These are phyloP conservation scores for Penicillium sp. DNA, from an alignment of 2,329 filamentous ascomycete genomes.

Conservation along the genomic window DNA sequence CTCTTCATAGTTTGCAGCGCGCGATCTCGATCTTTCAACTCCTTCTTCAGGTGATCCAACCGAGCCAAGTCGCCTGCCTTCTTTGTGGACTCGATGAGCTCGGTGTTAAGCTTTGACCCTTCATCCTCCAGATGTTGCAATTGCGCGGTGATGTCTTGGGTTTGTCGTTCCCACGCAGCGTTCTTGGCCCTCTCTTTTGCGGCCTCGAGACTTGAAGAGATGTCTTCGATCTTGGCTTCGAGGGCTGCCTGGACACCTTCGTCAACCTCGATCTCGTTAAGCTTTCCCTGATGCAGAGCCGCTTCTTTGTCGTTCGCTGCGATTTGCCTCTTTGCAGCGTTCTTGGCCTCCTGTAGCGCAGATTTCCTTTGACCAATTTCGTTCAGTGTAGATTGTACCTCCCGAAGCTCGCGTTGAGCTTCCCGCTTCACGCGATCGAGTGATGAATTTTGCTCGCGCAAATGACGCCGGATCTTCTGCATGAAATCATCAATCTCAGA, in stretches of 20 bases:
- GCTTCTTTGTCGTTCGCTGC: conserved; percentile 66
- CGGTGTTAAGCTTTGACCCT: conserved; percentile 65
- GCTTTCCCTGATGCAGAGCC: conserved; percentile 57
- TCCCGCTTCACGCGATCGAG: conserved; percentile 69
- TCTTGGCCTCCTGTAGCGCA: conserved; percentile 66
- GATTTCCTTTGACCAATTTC: conserved; percentile 69
- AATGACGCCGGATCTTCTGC: conserved; percentile 66
- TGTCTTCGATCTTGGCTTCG: conserved; percentile 65
- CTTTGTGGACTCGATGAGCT: conserved; percentile 75
- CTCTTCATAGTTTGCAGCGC: conserved; percentile 70
- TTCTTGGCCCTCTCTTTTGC: conserved; percentile 58
- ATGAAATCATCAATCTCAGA: conserved; percentile 69
- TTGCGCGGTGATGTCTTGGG: conserved; percentile 60
- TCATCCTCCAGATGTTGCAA: conserved; percentile 66
- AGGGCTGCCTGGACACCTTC: conserved; percentile 76
- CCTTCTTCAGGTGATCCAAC: conserved; percentile 75
- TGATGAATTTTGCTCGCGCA: conserved; percentile 70
- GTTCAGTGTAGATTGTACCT: conserved; percentile 65
- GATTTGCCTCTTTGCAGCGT: conserved; percentile 67
- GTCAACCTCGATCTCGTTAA: conserved; percentile 71
- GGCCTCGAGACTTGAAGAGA: conserved; percentile 56
- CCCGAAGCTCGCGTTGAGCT: conserved; percentile 65
- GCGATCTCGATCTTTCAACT: conserved; percentile 65
- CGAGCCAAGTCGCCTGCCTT: conserved; percentile 76
- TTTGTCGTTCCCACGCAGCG: conserved; percentile 63